These are phyloP conservation scores for Phialocephala subalpina DNA, from an alignment of 2,329 filamentous ascomycete genomes.

Conservation along the genomic window DNA sequence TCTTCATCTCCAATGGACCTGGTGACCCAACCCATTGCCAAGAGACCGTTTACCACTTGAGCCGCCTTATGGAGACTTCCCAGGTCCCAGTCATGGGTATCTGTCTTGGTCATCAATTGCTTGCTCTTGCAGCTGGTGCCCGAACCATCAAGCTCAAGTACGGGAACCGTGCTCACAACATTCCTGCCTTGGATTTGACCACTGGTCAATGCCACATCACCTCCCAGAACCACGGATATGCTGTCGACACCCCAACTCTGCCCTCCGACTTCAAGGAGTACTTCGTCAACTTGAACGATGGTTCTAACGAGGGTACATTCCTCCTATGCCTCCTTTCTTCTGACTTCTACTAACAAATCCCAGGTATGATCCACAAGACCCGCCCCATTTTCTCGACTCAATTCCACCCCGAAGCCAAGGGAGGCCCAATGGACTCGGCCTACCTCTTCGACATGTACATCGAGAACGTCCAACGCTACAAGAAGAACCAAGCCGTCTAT, in stretches of 20 bases:
- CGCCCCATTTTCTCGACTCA: constrained; percentile 98
- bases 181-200: constrained; percentile 91
- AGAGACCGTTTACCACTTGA: constrained; percentile 91
- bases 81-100: constrained; percentile 97
- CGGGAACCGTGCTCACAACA: constrained; percentile 98
- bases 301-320: constrained; percentile 83
- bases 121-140: constrained; percentile 88
- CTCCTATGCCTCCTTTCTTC: background rate
- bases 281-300: constrained; percentile 98
- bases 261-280: constrained; percentile 93
- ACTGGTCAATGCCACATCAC: constrained; percentile 99
- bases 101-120: constrained; percentile 94
- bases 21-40: constrained; percentile 98
- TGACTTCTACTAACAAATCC: constrained; percentile 32
- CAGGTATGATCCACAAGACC: constrained; percentile 89
- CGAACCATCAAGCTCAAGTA: constrained; percentile 98
- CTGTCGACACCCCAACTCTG: constrained; percentile 85
- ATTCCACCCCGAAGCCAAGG: constrained; percentile 98
- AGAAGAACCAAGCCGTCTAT: constrained; percentile 78
- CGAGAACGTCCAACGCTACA: constrained; percentile 88
- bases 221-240: constrained; percentile 98
- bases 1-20: constrained; percentile 99
- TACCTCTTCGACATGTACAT: constrained; percentile 98
- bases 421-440: constrained; percentile 92
- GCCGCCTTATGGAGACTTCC: constrained; percentile 88